These are phyloP conservation scores for Lactifluus piperatus DNA, from an alignment of 768 basidiomycete genomes.

Conservation along the genomic window DNA sequence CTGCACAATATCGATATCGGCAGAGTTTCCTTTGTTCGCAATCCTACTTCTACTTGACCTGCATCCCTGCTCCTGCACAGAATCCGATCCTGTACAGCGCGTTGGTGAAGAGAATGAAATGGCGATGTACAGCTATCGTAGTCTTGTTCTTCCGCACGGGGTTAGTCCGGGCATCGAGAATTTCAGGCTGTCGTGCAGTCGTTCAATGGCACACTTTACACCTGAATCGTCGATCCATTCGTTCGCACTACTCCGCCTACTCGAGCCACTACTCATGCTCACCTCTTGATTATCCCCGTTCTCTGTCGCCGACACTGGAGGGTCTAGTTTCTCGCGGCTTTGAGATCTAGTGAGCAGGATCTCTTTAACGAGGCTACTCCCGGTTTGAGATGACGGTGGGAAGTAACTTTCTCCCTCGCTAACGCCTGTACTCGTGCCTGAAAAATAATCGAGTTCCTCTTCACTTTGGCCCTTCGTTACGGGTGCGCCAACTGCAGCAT, in stretches of 20 bases:
- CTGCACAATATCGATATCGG: neutral
- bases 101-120: neutral
- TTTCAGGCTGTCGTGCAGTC: neutral
- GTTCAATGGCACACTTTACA: slow-evolving; percentile 2
- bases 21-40: neutral
- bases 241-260: neutral
- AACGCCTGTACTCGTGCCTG: slow-evolving; percentile 2
- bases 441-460: slow-evolving; percentile 33
- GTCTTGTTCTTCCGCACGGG: neutral
- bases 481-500: slow-evolving; percentile 57
- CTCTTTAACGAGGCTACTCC: slow-evolving; percentile 27
- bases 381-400: slow-evolving; percentile 29
- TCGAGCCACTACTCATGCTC: neutral
- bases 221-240: neutral
- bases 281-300: neutral
- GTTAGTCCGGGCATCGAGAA: neutral
- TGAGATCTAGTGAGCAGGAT: slow-evolving; percentile 18
- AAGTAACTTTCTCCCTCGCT: slow-evolving; percentile 32
- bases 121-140: neutral
- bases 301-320: neutral
- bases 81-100: slow-evolving; percentile 7
- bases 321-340: slow-evolving; percentile 2
- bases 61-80: slow-evolving; percentile 6
- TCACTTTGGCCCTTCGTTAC: slow-evolving; percentile 23
- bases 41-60: neutral